These are phyloP conservation scores for Crassisporium funariophilum DNA, from an alignment of 768 basidiomycete genomes.

Conservation along the genomic window DNA sequence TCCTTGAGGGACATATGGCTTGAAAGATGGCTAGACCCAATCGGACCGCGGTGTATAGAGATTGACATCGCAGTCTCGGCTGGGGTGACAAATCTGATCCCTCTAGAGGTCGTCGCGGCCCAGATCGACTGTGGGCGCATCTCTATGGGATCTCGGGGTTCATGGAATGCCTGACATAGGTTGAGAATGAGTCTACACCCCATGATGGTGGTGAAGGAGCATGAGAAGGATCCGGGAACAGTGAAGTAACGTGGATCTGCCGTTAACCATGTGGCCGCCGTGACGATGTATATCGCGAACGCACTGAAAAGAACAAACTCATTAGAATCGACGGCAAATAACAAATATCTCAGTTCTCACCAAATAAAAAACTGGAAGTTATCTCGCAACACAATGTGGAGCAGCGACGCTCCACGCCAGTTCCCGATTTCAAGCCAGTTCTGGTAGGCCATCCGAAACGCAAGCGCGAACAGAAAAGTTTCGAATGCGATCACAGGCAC, in stretches of 20 bases:
- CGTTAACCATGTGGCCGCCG: conserved; percentile 26
- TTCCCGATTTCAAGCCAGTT: conserved; percentile 22
- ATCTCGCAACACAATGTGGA: conserved; percentile 28
- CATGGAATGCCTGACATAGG: conserved; percentile 28
- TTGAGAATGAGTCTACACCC: conserved; percentile 33
- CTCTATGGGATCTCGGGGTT: conserved; percentile 6
- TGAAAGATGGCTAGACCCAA: too few species aligned
- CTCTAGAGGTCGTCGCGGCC: conserved; percentile 12
- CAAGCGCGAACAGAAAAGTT: conserved; percentile 26
- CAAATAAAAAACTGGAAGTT: conserved; percentile 28
- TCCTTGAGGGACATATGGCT: too few species aligned
- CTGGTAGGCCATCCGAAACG: conserved; percentile 22
- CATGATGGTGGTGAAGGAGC: conserved; percentile 25
- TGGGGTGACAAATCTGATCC: conserved; percentile 8
- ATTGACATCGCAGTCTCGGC: neutral
- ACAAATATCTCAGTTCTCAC: conserved; percentile 14
- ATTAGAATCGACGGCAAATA: neutral
- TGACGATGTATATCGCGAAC: conserved; percentile 25
- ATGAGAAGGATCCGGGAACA: conserved; percentile 26
- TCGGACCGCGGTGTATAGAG: too few species aligned
- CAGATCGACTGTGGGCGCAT: conserved; percentile 14
- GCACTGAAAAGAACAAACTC: conserved; percentile 14
- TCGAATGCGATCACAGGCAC: conserved; percentile 32
- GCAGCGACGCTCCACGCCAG: conserved; percentile 23
- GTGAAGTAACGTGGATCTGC: conserved; percentile 23